phyloP scores from a whole-genome alignment of 768 basidiomycete genomes.

The Mycena albidolilacea region DNA sequence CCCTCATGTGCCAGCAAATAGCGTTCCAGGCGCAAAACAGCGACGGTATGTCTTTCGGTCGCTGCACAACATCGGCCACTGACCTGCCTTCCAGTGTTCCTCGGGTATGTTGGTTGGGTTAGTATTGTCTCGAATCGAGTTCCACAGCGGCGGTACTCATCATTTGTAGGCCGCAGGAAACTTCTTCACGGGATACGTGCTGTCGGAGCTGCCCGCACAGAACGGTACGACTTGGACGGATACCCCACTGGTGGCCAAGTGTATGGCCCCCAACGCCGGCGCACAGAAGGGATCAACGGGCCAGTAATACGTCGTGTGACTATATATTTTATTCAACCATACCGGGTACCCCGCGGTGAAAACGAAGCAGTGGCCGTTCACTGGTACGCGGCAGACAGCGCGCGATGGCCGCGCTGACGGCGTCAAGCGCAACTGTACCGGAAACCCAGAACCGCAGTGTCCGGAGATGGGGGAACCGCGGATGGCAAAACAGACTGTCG shows the following conservation, averaged over 20 bases:
- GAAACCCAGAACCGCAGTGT: slow-evolving; percentile 33
- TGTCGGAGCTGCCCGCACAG: slow-evolving; percentile 51
- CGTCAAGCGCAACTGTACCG: slow-evolving; percentile 20
- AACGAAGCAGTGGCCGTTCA: slow-evolving; percentile 22
- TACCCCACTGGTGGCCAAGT: slow-evolving; percentile 55
- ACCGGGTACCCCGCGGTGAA: slow-evolving; percentile 25
- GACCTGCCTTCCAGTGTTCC: slow-evolving; percentile 52
- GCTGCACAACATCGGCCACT: background rate
- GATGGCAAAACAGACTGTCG: slow-evolving; percentile 34
- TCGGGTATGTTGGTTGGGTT: slow-evolving; percentile 70
- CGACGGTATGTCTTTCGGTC: slow-evolving; percentile 54
- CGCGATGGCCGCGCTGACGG: background rate
- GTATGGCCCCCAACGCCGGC: slow-evolving; percentile 47
- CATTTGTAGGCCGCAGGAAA: slow-evolving; percentile 62
- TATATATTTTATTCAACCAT: background rate
- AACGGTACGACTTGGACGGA: slow-evolving; percentile 57
- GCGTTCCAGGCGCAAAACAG: slow-evolving; percentile 62
- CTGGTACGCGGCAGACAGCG: slow-evolving; percentile 25
- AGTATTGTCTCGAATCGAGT: background rate
- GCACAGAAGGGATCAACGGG: slow-evolving; percentile 41
- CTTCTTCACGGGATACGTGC: slow-evolving; percentile 59
- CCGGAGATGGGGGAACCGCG: slow-evolving; percentile 15
- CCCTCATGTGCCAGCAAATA: slow-evolving; percentile 62
- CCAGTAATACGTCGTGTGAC: slow-evolving; percentile 10
- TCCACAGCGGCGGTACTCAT: background rate